Base-by-base conservation (phyloP, 2,329 filamentous ascomycete genomes). In the Aspergillus sp. region DNA sequence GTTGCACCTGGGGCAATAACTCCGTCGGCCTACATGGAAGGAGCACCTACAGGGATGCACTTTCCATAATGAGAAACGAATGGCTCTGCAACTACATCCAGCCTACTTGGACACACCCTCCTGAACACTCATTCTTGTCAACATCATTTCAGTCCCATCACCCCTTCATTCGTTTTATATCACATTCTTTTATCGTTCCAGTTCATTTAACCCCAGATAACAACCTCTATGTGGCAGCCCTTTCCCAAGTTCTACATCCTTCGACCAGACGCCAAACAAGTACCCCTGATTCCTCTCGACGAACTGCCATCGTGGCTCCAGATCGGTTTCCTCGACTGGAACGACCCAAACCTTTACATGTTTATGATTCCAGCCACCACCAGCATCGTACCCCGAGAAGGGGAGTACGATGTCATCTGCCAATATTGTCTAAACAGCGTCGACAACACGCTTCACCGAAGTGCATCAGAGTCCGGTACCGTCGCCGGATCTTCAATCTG, bases 261-360 rank as follows among this genome's bases (percentile, higher is more conserved):
- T 37, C 72, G 78, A 2, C 68, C 70, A 2, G 72, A 73, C 39
- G 68, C 71, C 6, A 57, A 61, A 6, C 57, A 71, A 13, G 69
- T 75, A 11, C 77, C 78, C 7, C 64, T 80, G 24, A 71, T 80
- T 20, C 69, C 78, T 1, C 52, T 77, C 7, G 78, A 80, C 54
- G 77, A 80, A 64, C 63, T 80, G 3, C 77, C 77, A 3, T 45
- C 59, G 1, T 74, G 72, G 69, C 47, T 75, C 8, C 64, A 68
- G 15, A 30, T 76, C n/a, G 66, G 67, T 20, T 57, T 65, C 50
- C 65, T 62, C 56, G 58, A 67, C 15, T 66, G 64, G 47, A 61
- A 61, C n/a, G 59, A 64, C 27, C 34, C 48, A 2, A 45, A 51
- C 12, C 55, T 68, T 45, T 60, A 61, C 45, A 45, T 56, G 20